Evolutionary conservation across 2,329 filamentous ascomycete species (phyloP), one percentile per base, ranked within the genome.

Genomic region (Pseudopithomyces maydicus): DNA sequence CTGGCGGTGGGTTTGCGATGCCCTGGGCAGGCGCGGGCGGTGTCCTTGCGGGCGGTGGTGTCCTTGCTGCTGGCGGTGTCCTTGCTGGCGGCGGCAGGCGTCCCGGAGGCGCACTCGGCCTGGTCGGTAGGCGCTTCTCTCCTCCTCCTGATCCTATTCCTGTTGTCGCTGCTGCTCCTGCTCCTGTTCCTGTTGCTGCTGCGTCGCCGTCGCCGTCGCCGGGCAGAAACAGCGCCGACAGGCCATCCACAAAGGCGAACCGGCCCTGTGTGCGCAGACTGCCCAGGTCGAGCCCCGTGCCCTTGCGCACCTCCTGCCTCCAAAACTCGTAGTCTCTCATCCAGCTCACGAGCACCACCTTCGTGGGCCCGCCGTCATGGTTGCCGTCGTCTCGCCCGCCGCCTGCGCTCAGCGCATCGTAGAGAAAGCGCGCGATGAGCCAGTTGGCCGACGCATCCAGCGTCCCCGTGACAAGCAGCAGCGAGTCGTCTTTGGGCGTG

Each of bases 341-440:
- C 77, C 95, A 97, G 78, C 90, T 96, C 56, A 95, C 87, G 2
- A 97, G 80, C 2, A 97, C 81, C 0, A 97, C 76, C 17, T 73
- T 74, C 10, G 39, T 50, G 8, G 64, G 63, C 6, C 60, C 66
- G 42, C 46, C 51, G 11, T 62, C 61, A 15, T 67, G 63, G 32
- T 52, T 64, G 26, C 52, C 41, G 6, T 50, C 45, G 19, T 77
- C 69, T 29, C 70, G 23, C 35, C 55, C 60, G 7, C 44, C 50
- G 55, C 56, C 60, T 6, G 44, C 51, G 55, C 56, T 66, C 35
- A 87, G 69, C 15, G 81, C 77, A 47, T 78, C 78, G 71, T 80
- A 79, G 23, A 85, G 69, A 54, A 81, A 82, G 33, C 84, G 78
- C 11, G 84, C 64, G 0, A 82, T 69, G 20, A 88, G 77, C 85